A percentile compares a stretch with the other conserved stretches of the same genome.
Conservation (phyloP, 257 asterid species). For the Catharanthus roseus region DNA sequence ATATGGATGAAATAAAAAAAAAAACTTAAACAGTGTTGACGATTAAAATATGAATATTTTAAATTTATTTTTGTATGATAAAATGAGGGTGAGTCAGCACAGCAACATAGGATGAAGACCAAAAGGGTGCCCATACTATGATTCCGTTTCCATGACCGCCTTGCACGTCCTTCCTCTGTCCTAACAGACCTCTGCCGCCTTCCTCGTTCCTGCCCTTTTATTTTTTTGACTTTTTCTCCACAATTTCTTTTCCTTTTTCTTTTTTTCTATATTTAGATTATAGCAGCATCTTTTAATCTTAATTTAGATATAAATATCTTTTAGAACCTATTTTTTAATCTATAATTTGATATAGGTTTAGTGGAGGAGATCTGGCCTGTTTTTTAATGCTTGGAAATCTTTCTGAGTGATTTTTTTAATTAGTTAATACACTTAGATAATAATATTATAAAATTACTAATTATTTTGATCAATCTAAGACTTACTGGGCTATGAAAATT, state of each 20-base stretch:
- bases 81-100: constrained; percentile 2
- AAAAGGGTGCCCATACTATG: neutral
- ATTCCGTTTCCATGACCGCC: constrained; percentile 6
- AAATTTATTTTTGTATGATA: too few relatives aligned
- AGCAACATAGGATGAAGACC: neutral
- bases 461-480: too few relatives aligned
- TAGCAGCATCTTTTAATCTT: neutral
- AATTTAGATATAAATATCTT: neutral
- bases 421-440: too few relatives aligned
- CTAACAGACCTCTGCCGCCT: constrained; percentile 4
- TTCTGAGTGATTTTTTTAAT: too few relatives aligned
- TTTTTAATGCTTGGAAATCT: too few relatives aligned
- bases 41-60: neutral
- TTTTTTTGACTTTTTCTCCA: neutral
- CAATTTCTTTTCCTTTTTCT: too few relatives aligned
- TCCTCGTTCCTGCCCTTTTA: neutral
- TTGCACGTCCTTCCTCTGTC: constrained; percentile 11
- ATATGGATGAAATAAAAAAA: too few relatives aligned
- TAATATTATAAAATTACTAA: too few relatives aligned
- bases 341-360: neutral
- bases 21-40: too few relatives aligned
- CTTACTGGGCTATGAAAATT: too few relatives aligned
- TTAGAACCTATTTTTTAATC: neutral
- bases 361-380: neutral
- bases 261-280: neutral